Conservation (phyloP, 345 rosid genomes). For the Geranium brycei region DNA sequence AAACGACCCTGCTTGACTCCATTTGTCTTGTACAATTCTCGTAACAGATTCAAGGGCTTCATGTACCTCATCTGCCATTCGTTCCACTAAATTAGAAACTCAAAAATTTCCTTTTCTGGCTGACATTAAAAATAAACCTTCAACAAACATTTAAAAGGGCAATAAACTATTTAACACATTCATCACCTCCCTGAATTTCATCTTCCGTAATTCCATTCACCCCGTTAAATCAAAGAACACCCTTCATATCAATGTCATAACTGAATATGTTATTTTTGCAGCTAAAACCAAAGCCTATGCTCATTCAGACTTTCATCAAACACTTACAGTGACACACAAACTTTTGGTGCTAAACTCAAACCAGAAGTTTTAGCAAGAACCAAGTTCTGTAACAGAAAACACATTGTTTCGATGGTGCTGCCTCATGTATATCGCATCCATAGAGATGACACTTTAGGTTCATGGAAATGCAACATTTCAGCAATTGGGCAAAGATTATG, state of each 20-base stretch:
- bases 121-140: neutral
- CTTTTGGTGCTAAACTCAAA: too few relatives aligned
- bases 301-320: neutral
- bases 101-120: neutral
- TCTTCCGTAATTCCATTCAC: too few relatives aligned
- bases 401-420: too few relatives aligned
- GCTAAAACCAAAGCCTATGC: neutral
- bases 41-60: conserved; percentile 44
- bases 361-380: too few relatives aligned
- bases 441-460: too few relatives aligned
- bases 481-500: too few relatives aligned
- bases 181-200: too few relatives aligned
- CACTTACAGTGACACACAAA: neutral
- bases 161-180: too few relatives aligned
- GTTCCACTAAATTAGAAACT: neutral
- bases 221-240: neutral
- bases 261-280: neutral
- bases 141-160: neutral
- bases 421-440: too few relatives aligned
- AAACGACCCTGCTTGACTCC: conserved; percentile 25
- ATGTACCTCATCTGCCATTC: conserved; percentile 51
- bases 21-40: conserved; percentile 29
- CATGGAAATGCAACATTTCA: too few relatives aligned
- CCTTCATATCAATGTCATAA: neutral
- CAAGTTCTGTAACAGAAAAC: too few relatives aligned